Base-by-base conservation (phyloP, 2,329 filamentous ascomycete species). In the Colletotrichum noveboracense region DNA sequence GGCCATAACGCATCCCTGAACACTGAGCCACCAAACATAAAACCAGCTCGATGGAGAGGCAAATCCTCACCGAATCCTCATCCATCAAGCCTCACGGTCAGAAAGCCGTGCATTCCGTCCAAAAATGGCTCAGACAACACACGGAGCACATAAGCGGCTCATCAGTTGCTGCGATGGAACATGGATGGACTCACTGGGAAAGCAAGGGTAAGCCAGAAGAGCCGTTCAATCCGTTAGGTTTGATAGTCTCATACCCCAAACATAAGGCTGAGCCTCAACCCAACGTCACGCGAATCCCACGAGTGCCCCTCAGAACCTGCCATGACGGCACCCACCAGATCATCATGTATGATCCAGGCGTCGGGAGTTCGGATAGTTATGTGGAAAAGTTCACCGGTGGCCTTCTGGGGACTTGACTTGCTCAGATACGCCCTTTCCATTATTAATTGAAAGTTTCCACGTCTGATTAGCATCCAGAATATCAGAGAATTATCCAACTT, bases 401-500 rank as follows among this genome's bases (percentile, higher is more conserved):
- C 55, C 86, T 89, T 4, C 90, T 91, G 77, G 90, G 90, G 6
- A 81, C 85, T 18, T 89, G 90, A 1, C 87, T 92, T 64, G 85
- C 86, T 34, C 89, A 90, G 83, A 88, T 89, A 75, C 67, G 84
- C 56, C 1, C 14, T 26, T 10, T 18, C 24, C 43, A 21, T 9
- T 21, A n/a, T 2, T 9, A n/a, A 12, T 18, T 10, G 2, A 26
- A 21, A 65, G 3, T 14, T 8, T 4, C 13, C 16, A 9, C 26
- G 4, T 24, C 18, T 13, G 4, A 16, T 18, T 30, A 58, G 66
- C 55, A 77, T 30, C 9, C 78, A 93, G 85, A 82, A 84, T 71
- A 88, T 93, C 67, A 88, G 90, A 12, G 91, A 93, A 81, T 89
- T 90, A 2, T 93, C 93, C 79, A 86, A 88, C 5, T 93, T 92